phyloP scores from a whole-genome alignment of 192 early-diverging fungal species.

The Endogone sp. region DNA sequence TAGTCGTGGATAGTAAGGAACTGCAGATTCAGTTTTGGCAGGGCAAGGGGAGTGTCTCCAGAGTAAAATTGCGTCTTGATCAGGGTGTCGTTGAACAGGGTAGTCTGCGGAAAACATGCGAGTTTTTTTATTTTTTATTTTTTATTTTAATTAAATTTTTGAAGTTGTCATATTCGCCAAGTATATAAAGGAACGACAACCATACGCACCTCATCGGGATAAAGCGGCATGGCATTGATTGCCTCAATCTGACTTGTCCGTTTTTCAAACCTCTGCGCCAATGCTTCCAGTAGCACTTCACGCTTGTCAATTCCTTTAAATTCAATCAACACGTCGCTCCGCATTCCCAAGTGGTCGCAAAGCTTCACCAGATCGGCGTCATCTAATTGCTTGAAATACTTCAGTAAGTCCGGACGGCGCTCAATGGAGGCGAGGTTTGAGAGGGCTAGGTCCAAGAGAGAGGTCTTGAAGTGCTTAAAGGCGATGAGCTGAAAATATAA shows the following conservation, averaged over 20 bases:
- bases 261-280: slow-evolving; percentile 57
- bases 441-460: slow-evolving; percentile 71
- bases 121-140: too few species aligned
- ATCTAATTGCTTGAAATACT: slow-evolving; percentile 49
- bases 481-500: slow-evolving; percentile 48
- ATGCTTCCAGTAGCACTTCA: slow-evolving; percentile 54
- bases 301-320: slow-evolving; percentile 20
- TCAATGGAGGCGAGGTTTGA: slow-evolving; percentile 69
- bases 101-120: slow-evolving; percentile 29
- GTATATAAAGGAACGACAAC: neutral
- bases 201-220: slow-evolving; percentile 64
- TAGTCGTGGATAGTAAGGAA: slow-evolving; percentile 93
- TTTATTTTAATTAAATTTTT: too few species aligned
- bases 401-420: slow-evolving; percentile 32
- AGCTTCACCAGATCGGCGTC: slow-evolving; percentile 47
- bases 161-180: too few species aligned
- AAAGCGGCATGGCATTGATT: slow-evolving; percentile 67
- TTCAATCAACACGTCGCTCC: slow-evolving; percentile 36
- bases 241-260: slow-evolving; percentile 62
- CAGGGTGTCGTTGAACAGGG: slow-evolving; percentile 67
- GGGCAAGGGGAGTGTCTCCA: slow-evolving; percentile 49
- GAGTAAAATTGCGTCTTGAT: slow-evolving; percentile 66
- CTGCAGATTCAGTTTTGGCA: slow-evolving; percentile 93
- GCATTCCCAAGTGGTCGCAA: slow-evolving; percentile 58
- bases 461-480: slow-evolving; percentile 62